These are phyloP conservation scores for Phylloporus rhodoxanthus DNA, from an alignment of 768 basidiomycete species.

Conservation along the genomic window DNA sequence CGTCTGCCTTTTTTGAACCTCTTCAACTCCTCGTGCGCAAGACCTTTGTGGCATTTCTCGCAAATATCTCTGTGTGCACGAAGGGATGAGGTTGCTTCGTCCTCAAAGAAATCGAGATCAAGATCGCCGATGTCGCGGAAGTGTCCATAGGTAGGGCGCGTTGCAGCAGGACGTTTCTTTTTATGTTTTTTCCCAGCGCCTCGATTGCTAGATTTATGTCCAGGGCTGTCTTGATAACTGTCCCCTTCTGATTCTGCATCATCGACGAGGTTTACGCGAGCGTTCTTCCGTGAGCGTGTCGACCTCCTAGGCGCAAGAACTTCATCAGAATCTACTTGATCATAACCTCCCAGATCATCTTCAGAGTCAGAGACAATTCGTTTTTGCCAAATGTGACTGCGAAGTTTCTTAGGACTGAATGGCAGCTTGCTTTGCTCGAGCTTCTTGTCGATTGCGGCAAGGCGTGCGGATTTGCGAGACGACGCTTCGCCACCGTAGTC, in stretches of 20 bases:
- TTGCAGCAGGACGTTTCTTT: constrained; percentile 30
- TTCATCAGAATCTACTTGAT: constrained; percentile 29
- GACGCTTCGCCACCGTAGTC: neutral
- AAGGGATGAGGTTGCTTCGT: constrained; percentile 51
- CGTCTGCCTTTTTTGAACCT: constrained; percentile 37
- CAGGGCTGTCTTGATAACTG: constrained; percentile 29
- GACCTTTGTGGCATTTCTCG: constrained; percentile 62
- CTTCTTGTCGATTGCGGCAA: constrained; percentile 1
- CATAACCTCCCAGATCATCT: constrained; percentile 36
- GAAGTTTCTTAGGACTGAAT: constrained; percentile 64
- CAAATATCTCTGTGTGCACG: constrained; percentile 59
- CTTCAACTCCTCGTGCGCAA: constrained; percentile 50
- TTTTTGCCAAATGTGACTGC: constrained; percentile 27
- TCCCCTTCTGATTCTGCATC: constrained; percentile 31
- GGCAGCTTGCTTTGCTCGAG: constrained; percentile 39
- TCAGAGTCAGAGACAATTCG: constrained; percentile 32
- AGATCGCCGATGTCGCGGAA: constrained; percentile 41
- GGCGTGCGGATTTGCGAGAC: constrained; percentile 18
- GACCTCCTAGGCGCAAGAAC: constrained; percentile 38
- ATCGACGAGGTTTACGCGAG: constrained; percentile 33
- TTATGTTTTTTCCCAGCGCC: constrained; percentile 11
- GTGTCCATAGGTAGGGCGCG: constrained; percentile 46
- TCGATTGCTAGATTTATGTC: constrained; percentile 3
- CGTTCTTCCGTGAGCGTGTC: constrained; percentile 39
- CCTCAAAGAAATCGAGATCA: constrained; percentile 40